These are phyloP conservation scores for Teunomyces tritomae DNA, from an alignment of 805 yeast genomes.

Conservation along the genomic window DNA sequence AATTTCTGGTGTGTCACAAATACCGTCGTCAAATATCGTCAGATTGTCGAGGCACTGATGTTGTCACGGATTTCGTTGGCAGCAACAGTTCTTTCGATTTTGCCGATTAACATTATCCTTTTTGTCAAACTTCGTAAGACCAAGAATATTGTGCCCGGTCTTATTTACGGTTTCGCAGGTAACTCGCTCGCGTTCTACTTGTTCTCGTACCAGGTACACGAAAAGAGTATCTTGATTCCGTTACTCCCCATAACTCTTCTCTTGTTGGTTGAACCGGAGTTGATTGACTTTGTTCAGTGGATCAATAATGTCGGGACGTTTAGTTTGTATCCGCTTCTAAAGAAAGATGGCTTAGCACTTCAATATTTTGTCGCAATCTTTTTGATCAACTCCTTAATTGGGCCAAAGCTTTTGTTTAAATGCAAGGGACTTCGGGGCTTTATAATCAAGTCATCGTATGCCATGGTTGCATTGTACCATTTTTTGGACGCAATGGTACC, in stretches of 20 bases:
- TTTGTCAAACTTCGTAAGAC: conserved; percentile 11
- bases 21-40: conserved; percentile 66
- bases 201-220: conserved; percentile 95
- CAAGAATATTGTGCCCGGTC: conserved; percentile 15
- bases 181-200: conserved; percentile 85
- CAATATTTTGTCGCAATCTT: conserved; percentile 66
- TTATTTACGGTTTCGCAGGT: conserved; percentile 70
- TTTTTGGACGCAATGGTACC: conserved; percentile 45
- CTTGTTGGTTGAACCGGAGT: conserved; percentile 51
- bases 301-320: conserved; percentile 79
- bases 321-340: conserved; percentile 83
- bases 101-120: conserved; percentile 20
- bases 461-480: conserved; percentile 52
- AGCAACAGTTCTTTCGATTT: conserved; percentile 44
- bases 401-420: conserved; percentile 22
- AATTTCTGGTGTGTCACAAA: conserved; percentile 97
- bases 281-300: conserved; percentile 80
- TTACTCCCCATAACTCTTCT: conserved; percentile 78
- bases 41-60: conserved; percentile 50
- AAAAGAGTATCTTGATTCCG: conserved; percentile 86
- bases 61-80: conserved; percentile 58
- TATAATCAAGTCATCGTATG: conserved; percentile 26
- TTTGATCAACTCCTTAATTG: conserved; percentile 77
- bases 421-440: conserved; percentile 24
- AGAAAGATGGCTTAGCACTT: conserved; percentile 66